A percentile compares a stretch with the other conserved stretches of the same genome.
These are phyloP conservation scores for Echinochloa phyllopogon DNA, from an alignment of 176 grass and related monocot genomes.

Conservation along the genomic window DNA sequence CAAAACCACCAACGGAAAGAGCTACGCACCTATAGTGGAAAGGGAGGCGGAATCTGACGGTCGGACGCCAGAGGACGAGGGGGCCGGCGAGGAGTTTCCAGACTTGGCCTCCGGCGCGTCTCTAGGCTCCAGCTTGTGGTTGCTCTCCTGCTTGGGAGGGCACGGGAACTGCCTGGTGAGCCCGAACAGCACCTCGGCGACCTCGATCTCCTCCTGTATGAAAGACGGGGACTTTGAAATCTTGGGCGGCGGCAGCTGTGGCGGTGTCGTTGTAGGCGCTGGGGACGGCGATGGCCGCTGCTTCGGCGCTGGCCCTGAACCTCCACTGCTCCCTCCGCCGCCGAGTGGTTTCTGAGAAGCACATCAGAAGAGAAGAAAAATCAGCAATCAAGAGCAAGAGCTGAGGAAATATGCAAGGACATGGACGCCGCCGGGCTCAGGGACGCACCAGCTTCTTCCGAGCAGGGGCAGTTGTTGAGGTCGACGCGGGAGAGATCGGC, in stretches of 20 bases:
- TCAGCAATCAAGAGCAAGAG: conserved; percentile 22
- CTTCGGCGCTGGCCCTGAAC: conserved; percentile 44
- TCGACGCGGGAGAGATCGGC: conserved; percentile 81
- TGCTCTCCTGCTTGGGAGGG: conserved; percentile 64
- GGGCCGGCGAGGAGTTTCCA: conserved; percentile 71
- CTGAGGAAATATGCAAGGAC: conserved; percentile 22
- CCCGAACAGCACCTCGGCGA: conserved; percentile 95
- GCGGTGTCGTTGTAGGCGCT: conserved; percentile 43
- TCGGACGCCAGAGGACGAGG: conserved; percentile 50
- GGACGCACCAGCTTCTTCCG: conserved; percentile 82
- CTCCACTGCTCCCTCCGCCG: conserved; percentile 41
- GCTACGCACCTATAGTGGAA: conserved; percentile 56
- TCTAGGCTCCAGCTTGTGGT: conserved; percentile 64
- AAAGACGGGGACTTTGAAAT: conserved; percentile 76
- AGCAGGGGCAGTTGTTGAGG: conserved; percentile 57
- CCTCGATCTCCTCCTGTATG: conserved; percentile 97
- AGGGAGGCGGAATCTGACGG: conserved; percentile 64
- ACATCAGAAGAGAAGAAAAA: conserved; percentile 7
- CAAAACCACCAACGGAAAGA: neutral
- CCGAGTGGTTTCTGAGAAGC: conserved; percentile 62
- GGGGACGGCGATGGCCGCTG: conserved; percentile 40
- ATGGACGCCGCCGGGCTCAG: neutral
- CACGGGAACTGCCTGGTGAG: conserved; percentile 81
- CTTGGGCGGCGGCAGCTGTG: conserved; percentile 54
- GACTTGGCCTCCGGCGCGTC: conserved; percentile 70